Evolutionary conservation across 108 stramenopile genomes (phyloP).

Genomic region (Aurantiochytrium sp.): DNA sequence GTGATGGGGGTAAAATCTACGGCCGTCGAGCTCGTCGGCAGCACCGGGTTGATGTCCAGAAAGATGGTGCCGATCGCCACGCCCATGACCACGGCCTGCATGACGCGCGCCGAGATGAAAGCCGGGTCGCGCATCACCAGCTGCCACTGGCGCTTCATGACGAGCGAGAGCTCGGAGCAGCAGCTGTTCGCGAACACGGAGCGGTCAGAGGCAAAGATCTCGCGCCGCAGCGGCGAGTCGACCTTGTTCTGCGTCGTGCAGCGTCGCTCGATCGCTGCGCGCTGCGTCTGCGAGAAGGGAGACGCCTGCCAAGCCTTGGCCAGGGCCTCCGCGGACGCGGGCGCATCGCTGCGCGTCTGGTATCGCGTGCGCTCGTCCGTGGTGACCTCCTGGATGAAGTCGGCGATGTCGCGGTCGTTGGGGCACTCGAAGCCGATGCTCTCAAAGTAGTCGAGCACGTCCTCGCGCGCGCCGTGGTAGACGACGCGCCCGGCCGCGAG

Average conservation of each 20-base stretch:
- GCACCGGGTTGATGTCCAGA: background rate
- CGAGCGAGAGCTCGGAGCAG: background rate
- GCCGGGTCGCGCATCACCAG: slow-evolving; percentile 11
- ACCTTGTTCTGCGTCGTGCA: background rate
- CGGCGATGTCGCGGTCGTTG: slow-evolving; percentile 68
- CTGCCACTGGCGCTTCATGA: background rate
- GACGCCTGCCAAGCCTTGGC: background rate
- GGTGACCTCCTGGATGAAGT: slow-evolving; percentile 57
- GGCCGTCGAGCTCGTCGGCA: background rate
- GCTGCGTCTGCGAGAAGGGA: background rate
- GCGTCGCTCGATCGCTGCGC: background rate
- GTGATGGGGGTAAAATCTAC: background rate
- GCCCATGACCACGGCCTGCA: background rate
- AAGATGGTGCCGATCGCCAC: slow-evolving; percentile 23
- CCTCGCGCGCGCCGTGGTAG: background rate
- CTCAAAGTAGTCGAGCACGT: slow-evolving; percentile 55
- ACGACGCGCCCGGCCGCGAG: background rate
- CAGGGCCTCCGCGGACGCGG: background rate
- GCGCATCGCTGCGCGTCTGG: background rate
- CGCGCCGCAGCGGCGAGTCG: background rate
- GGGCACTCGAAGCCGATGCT: slow-evolving; percentile 66
- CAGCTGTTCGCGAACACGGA: slow-evolving; percentile 37
- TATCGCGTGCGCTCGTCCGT: background rate
- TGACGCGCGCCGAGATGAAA: background rate
- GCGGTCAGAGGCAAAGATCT: slow-evolving; percentile 30